Conservation (phyloP, 257 asterid genomes). For the Verbascum thapsus region DNA sequence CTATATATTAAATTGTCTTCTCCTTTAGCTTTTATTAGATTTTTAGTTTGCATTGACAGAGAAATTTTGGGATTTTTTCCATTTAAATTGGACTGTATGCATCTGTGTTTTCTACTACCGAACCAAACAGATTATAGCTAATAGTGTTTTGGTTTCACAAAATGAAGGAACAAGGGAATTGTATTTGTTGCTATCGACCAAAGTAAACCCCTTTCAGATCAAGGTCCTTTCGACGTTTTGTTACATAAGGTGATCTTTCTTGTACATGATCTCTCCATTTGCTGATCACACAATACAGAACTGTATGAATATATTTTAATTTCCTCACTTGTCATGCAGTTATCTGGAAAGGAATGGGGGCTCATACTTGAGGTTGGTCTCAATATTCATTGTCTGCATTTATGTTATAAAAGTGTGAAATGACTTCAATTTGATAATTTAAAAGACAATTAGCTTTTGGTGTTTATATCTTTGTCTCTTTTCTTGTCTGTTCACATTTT, state of each 20-base stretch:
- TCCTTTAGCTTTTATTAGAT: background rate
- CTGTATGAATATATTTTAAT: background rate
- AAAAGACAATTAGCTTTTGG: background rate
- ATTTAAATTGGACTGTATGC: background rate
- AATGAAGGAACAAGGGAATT: constrained; percentile 73
- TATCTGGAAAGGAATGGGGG: constrained; percentile 76
- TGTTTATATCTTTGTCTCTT: background rate
- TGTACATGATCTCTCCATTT: background rate
- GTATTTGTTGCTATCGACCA: constrained; percentile 80
- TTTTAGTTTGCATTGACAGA: background rate
- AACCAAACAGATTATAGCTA: constrained; percentile 14
- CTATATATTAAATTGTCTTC: too few species aligned
- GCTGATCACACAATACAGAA: background rate
- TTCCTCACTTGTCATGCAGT: constrained; percentile 44
- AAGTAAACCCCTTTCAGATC: constrained; percentile 71
- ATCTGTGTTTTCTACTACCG: background rate
- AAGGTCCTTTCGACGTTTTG: constrained; percentile 86
- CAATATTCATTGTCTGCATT: constrained; percentile 23
- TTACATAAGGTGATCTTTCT: constrained; percentile 63
- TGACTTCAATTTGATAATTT: constrained; percentile 4
- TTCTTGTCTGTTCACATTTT: background rate
- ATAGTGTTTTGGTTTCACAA: constrained; percentile 25
- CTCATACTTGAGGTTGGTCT: constrained; percentile 73
- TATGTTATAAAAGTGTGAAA: background rate
- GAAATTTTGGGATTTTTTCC: background rate